Conservation (phyloP, 139 green algal genomes). For the Asterochloris sp. region DNA sequence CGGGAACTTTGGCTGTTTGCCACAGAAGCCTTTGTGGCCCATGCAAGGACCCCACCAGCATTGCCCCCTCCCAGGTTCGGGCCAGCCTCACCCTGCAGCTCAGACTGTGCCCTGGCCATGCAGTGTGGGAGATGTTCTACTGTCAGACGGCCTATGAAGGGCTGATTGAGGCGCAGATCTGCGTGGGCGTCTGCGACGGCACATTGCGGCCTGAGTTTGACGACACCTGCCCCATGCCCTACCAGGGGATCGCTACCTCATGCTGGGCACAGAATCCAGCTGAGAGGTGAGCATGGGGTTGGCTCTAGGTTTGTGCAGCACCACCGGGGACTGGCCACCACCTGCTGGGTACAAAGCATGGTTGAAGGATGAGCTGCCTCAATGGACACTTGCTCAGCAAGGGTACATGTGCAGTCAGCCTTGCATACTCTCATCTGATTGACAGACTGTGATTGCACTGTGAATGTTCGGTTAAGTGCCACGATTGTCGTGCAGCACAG, state of each 20-base stretch:
- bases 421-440: background rate
- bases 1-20: too few relatives aligned
- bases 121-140: conserved; percentile 34
- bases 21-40: too few relatives aligned
- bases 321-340: background rate
- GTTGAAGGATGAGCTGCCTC: background rate
- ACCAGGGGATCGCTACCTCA: background rate
- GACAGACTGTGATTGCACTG: too few relatives aligned
- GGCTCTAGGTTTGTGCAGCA: background rate
- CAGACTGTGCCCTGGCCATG: background rate
- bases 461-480: background rate
- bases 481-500: background rate
- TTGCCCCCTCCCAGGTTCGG: too few relatives aligned
- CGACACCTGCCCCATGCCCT: conserved; percentile 5
- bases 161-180: conserved; percentile 28
- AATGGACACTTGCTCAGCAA: background rate
- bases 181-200: conserved; percentile 8
- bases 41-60: too few relatives aligned
- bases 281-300: background rate
- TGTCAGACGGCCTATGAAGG: conserved; percentile 17
- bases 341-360: background rate
- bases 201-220: conserved; percentile 21
- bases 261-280: conserved; percentile 21
- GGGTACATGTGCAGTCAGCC: background rate
- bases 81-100: too few relatives aligned